Base-by-base conservation (phyloP, 1,284 basidiomycete genomes). In the Leucoagaricus sp. region DNA sequence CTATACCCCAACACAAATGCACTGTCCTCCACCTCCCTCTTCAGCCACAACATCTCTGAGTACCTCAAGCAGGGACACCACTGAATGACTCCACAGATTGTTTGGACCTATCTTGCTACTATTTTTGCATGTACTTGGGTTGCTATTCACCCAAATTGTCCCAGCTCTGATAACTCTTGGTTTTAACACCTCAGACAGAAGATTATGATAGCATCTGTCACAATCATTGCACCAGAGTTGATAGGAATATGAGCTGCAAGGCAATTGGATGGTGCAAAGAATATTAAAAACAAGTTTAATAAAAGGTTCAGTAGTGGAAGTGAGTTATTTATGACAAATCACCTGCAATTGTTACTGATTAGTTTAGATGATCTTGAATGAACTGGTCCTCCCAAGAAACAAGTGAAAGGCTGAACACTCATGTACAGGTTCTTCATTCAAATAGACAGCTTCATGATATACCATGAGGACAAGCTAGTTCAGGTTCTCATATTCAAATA, bases 311-410 rank as follows among this genome's bases (percentile, higher is more conserved):
- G 29, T 13, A 44, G 46, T 15, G 53, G 23, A 2, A 7, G 49
- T 53, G 36, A 38, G 53, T 38, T 38, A 6, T 38, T 38, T 38
- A 33, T 7, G 31, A 7, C 31, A 7, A 12, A 33, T 38, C 36
- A 4, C 36, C 4, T 38, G 15, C 4, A 38, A 38, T n/a, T 33
- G 31, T n/a, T 38, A 5, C 8, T 9, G 31, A 38, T 13, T 9
- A 38, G 36, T 13, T 42, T 23, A 8, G 52, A 69, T 26, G 60
- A 60, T 2, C 69, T 67, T 2, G 67, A 69, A 38, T 47, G 57
- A 7, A 50, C 51, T 12, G 61, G 33, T 19, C 17, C 47, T 1
- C 10, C 29, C n/a, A 33, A 36, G 10, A 21, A 31, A 3, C 25
- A n/a, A 6, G 8, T 7, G 19, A 13, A 49, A 13, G 46, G 44